These are phyloP conservation scores for Tricladium varicosporioides DNA, from an alignment of 2,329 filamentous ascomycete genomes.

Conservation along the genomic window DNA sequence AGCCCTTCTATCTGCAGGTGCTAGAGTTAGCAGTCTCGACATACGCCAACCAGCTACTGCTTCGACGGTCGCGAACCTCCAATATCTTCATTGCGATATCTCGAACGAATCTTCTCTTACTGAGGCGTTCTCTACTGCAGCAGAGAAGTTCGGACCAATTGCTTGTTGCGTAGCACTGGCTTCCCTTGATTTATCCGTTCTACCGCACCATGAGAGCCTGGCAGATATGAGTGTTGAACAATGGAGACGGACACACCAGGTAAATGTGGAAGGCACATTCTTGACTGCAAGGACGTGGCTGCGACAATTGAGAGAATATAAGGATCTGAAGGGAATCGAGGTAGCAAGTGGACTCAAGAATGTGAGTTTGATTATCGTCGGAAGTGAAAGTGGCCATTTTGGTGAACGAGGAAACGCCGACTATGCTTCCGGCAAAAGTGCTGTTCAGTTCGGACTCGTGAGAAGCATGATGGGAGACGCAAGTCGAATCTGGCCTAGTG, in stretches of 20 bases:
- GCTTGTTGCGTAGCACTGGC: constrained; percentile 43
- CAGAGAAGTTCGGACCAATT: constrained; percentile 29
- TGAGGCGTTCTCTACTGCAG: constrained; percentile 30
- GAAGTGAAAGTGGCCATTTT: constrained; percentile 44
- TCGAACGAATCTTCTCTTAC: constrained; percentile 36
- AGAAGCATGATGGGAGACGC: constrained; percentile 41
- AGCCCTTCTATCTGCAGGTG: constrained; percentile 40
- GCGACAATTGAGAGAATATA: constrained; percentile 33
- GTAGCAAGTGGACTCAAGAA: constrained; percentile 32
- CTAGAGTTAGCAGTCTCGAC: constrained; percentile 37
- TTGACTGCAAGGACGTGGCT: constrained; percentile 43
- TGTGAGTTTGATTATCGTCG: constrained; percentile 43
- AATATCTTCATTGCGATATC: constrained; percentile 37
- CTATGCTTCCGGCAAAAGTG: constrained; percentile 44
- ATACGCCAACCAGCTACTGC: constrained; percentile 5
- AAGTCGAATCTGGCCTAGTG: constrained; percentile 34
- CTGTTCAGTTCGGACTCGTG: constrained; percentile 44
- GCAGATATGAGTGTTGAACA: constrained; percentile 40
- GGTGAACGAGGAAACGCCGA: constrained; percentile 43
- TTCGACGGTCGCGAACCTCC: constrained; percentile 19
- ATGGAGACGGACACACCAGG: constrained; percentile 40
- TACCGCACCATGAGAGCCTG: constrained; percentile 38
- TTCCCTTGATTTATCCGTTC: constrained; percentile 42
- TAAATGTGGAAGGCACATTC: constrained; percentile 44
- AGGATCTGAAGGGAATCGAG: constrained; percentile 17